These are phyloP conservation scores for Diplodia corticola DNA, from an alignment of 2,329 filamentous ascomycete species.

Conservation along the genomic window DNA sequence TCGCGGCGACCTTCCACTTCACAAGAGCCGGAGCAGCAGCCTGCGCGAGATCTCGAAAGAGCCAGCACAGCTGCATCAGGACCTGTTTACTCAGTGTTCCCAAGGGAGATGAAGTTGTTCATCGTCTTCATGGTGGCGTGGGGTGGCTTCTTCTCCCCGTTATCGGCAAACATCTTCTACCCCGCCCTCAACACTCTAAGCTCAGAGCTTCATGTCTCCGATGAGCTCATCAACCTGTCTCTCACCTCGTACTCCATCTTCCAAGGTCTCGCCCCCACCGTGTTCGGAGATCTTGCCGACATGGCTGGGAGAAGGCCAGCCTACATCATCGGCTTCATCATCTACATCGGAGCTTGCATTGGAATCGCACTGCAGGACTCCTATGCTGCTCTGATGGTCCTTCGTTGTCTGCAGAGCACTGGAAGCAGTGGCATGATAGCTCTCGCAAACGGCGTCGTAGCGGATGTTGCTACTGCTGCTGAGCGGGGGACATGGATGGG, in stretches of 20 bases:
- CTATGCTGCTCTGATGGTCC: slow-evolving; percentile 38
- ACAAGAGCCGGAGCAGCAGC: slow-evolving; percentile 6
- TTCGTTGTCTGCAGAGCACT: slow-evolving; percentile 40
- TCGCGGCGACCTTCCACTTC: slow-evolving; percentile 21
- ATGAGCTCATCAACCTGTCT: slow-evolving; percentile 36
- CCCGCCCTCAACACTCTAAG: slow-evolving; percentile 30
- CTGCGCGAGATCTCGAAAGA: slow-evolving; percentile 26
- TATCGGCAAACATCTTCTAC: slow-evolving; percentile 39
- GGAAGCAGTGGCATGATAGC: slow-evolving; percentile 45
- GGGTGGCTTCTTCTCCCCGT: slow-evolving; percentile 55
- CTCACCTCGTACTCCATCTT: slow-evolving; percentile 51
- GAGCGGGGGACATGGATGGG: slow-evolving; percentile 48
- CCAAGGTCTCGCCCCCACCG: slow-evolving; percentile 55
- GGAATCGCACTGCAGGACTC: slow-evolving; percentile 37
- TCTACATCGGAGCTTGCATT: slow-evolving; percentile 37
- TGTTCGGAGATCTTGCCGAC: slow-evolving; percentile 55
- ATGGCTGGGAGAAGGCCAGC: slow-evolving; percentile 53
- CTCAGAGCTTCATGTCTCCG: slow-evolving; percentile 39
- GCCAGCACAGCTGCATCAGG: slow-evolving; percentile 23
- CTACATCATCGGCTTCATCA: slow-evolving; percentile 45
- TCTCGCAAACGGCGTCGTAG: slow-evolving; percentile 43
- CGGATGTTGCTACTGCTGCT: slow-evolving; percentile 43
- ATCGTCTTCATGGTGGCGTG: slow-evolving; percentile 53
- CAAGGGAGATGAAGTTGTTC: slow-evolving; percentile 42
- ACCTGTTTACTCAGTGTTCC: slow-evolving; percentile 28